Percentiles rank a stretch among this genome's conserved stretches.
These are phyloP conservation scores for Neurospora sp. DNA, from an alignment of 495 filamentous ascomycete species.

Conservation along the genomic window DNA sequence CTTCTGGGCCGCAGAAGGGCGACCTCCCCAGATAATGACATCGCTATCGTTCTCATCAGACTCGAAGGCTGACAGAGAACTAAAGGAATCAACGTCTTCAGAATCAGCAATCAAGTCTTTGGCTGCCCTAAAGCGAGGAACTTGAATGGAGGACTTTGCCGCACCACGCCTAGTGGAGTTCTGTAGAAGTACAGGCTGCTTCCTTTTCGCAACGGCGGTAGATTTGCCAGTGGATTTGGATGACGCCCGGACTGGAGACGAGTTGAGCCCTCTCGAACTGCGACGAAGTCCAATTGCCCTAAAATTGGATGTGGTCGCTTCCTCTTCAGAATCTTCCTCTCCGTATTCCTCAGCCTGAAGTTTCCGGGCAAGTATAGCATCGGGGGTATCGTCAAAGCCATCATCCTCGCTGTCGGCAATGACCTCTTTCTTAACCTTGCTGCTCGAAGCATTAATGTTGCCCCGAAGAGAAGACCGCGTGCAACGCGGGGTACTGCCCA, in stretches of 20 bases:
- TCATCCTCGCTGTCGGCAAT: slow-evolving; percentile 15
- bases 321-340: background rate
- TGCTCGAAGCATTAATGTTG: background rate
- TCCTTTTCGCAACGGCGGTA: background rate
- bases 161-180: background rate
- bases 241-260: background rate
- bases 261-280: slow-evolving; percentile 3
- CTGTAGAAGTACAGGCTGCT: background rate
- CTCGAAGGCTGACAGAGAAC: background rate
- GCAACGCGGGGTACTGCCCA: background rate
- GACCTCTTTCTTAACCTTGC: slow-evolving; percentile 18
- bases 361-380: slow-evolving; percentile 42
- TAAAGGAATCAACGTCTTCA: background rate
- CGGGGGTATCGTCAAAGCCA: slow-evolving; percentile 24
- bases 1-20: background rate
- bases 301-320: background rate
- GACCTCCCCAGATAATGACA: background rate
- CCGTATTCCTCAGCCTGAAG: slow-evolving; percentile 52
- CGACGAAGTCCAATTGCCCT: background rate
- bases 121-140: background rate
- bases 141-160: background rate
- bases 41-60: slow-evolving; percentile 1
- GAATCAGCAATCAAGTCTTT: slow-evolving; percentile 5
- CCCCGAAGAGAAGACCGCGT: background rate
- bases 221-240: background rate